Evolutionary conservation across 805 yeast species (phyloP), one percentile per base, ranked within the genome.

Genomic region (Suhomyces tanzawaensis): DNA sequence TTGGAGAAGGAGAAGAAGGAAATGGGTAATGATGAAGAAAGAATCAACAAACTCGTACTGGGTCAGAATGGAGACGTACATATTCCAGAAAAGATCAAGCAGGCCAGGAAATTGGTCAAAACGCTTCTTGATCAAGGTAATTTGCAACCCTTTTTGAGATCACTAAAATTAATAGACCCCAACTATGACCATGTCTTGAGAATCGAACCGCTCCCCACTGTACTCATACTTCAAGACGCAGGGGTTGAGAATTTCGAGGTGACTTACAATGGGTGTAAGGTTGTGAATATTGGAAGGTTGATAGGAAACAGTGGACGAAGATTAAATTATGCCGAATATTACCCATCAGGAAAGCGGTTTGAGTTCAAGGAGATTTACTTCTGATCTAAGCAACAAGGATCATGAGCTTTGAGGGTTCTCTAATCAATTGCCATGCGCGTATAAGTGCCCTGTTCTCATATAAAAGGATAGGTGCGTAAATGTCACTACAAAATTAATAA

Each of bases 91-190:
- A 77, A 76, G 35, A 58, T 76, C 3, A 62, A 64, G 29, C 85
- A 82, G 55, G 77, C 88, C 0, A 71, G 87, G 45, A 82, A 82
- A 51, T 60, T 89, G 2, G 86, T 84, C 13, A 82, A 85, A 46
- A 89, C 97, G 0, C 44, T 93, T 0, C 60, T 93, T 9, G 95
- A 87, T 53, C 99, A 93, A 61, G 93, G 93, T 1, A 84, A 79
- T 53, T 58, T 93, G 32, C 84, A 93, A 22, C 99, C 99, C 9
- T 88, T 90, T 53, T 64, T 79, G 2, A 60, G 68, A 14, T 60
- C 69, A 16, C 62, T 77, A 19, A 74, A 86, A 43, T 85, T 95
- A 0, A 69, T 86, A 1, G 65, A 77, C 15, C 77, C 95, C 68
- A 81, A 80, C 41, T 75, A 76, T 50, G 95, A 87, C 54, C 80